Base-by-base conservation (phyloP, 352 stramenopile genomes). In the Bremia lactucae region DNA sequence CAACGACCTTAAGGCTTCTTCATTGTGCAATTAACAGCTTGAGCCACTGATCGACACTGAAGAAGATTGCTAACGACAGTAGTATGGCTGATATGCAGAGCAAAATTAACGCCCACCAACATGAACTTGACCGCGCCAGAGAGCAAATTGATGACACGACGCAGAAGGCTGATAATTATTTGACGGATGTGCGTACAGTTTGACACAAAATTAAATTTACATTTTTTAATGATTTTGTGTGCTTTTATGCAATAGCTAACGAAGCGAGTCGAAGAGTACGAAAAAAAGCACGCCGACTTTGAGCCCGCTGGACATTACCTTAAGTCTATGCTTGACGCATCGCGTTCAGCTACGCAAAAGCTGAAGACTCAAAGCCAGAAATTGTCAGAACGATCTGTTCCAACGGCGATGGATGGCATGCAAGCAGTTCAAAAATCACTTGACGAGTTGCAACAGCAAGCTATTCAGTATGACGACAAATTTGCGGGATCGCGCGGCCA, bases 381-480 rank as follows among this genome's bases (percentile, higher is more conserved):
- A 28, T 39, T 62, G 9, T 70, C 68, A n/a, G 46, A 74, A 19
- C 47, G 70, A 31, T 62, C 59, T 20, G 59, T 84, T 24, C 44
- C 68, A 10, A 54, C 65, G 11, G 71, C 70, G 1, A 43, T 81
- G 18, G 54, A 69, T 13, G 55, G 66, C 24, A 66, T 87, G 22
- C 11, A 46, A 6, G 40, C 66, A 31, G 60, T 76, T 25, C 62
- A 72, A 10, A 50, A 78, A 1, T 52, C 51, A 7, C 49, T 87
- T 6, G 59, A 57, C 23, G 26, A 52, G 2, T 49, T 70, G 3
- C 39, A 83, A 53, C 34, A 62, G 15, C 58, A 65, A 50, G 71
- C 74, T 0, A 42, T 65, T 6, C 57, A 54, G 4, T 87, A 83
- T 39, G 74, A 84, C 50, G 16, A 56, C 31, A 86, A 86, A 56